Evolutionary conservation across 2,329 filamentous ascomycete genomes (phyloP), one percentile per base, ranked within the genome.

Genomic region (Scopulariopsis brevicaulis): DNA sequence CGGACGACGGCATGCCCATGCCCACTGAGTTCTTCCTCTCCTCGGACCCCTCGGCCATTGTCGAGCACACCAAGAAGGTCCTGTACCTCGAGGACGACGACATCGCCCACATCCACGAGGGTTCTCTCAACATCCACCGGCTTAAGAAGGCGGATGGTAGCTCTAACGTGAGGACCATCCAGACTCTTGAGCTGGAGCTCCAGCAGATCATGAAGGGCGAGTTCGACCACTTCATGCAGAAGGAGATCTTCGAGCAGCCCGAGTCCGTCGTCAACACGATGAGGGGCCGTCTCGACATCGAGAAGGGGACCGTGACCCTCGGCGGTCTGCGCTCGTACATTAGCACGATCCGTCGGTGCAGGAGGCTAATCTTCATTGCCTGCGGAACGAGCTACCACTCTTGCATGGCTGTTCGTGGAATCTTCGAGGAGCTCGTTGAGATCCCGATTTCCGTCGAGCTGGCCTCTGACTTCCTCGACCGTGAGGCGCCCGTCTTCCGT

Each of bases 121-220:
- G 94, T 60, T 95, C 94, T 65, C 85, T 99, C 67, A 97, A 99
- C 83, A 99, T 99, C 68, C 94, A 99, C 82, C 90, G 94, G 70
- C 82, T 97, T 66, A 92, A 89, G 76, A 97, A 97, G 85, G 88
- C 92, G 66, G 93, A 97, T 71, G 93, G 93, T 65, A 92, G 89
- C 70, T 96, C 90, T 76, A 96, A 97, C 71, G 91, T 97, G 66
- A 92, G 94, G 72, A 90, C 89, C 67, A 99, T 99, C 73, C 94
- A 99, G 82, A 99, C 94, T 58, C 84, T 99, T 59, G 94, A 99
- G 81, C 89, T 99, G 55, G 91, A 99, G 81, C 87, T 99, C 63
- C 94, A 99, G 80, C 92, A 99, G 80, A 99, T 99, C 76, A 99
- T 99, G 94, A 99, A 99, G 87, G 94, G 94, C 75, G 95, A 94